A percentile compares a stretch with the other conserved stretches of the same genome.
Conservation (phyloP, 352 stramenopile genomes). For the Phytopythium delawarense region DNA sequence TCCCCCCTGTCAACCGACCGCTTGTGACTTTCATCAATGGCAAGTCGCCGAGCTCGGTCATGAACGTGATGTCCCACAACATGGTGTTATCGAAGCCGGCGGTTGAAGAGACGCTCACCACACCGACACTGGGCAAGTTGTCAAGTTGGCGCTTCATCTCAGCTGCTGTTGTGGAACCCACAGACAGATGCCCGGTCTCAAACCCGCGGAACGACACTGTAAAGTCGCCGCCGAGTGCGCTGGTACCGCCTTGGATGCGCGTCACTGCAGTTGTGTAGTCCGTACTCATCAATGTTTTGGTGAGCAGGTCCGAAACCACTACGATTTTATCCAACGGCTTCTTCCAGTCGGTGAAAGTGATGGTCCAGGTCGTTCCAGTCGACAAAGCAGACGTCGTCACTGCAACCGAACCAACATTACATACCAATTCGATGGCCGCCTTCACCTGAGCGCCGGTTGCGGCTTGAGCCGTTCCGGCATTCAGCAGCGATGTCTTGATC, state of each 20-base stretch:
- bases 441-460: constrained; percentile 38
- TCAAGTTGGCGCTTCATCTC: constrained; percentile 88
- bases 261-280: constrained; percentile 50
- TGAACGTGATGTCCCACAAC: constrained; percentile 90
- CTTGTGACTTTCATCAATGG: constrained; percentile 88
- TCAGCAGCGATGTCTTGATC: constrained; percentile 44
- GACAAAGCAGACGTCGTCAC: constrained; percentile 33
- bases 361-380: constrained; percentile 55
- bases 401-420: constrained; percentile 46
- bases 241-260: constrained; percentile 37
- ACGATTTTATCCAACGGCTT: constrained; percentile 47
- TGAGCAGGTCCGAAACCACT: constrained; percentile 53
- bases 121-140: constrained; percentile 79
- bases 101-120: constrained; percentile 67
- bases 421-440: constrained; percentile 40
- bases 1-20: constrained; percentile 79
- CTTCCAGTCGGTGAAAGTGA: constrained; percentile 56
- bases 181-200: constrained; percentile 66
- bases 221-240: constrained; percentile 70
- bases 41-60: constrained; percentile 92
- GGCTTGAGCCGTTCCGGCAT: constrained; percentile 20
- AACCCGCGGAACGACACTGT: constrained; percentile 75
- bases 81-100: constrained; percentile 58
- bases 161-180: constrained; percentile 24
- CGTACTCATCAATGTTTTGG: constrained; percentile 37